These are phyloP conservation scores for Saussurea involucrata DNA, from an alignment of 129 eudicot genomes.

Conservation along the genomic window DNA sequence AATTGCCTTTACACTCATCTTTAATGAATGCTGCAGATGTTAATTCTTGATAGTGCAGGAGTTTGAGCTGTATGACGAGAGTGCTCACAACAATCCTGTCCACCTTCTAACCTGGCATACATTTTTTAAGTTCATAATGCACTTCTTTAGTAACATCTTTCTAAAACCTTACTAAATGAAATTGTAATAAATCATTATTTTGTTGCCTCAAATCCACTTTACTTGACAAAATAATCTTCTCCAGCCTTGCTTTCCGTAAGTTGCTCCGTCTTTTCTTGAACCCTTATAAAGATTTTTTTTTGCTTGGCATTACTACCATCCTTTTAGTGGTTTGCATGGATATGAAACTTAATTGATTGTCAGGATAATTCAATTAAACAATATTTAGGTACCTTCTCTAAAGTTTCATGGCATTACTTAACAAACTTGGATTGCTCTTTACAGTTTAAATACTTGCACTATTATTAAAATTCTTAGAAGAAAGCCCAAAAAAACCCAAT, in stretches of 20 bases:
- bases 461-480: not conserved
- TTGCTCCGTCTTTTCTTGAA: not conserved
- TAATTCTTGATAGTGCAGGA: not conserved
- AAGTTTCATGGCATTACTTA: not conserved
- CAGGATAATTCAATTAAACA: not conserved
- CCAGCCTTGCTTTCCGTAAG: not conserved
- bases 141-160: not conserved
- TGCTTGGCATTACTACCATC: not conserved
- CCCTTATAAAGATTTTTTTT: not conserved
- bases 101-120: not conserved
- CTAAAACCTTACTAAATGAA: not conserved
- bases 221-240: not conserved
- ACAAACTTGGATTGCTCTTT: not conserved
- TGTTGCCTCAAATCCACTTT: not conserved
- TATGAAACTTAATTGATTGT: not conserved
- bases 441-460: not conserved
- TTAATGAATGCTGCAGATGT: not conserved
- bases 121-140: not conserved
- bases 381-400: not conserved
- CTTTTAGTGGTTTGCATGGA: not conserved
- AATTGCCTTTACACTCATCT: not conserved
- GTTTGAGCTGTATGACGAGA: not conserved
- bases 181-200: not conserved
- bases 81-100: not conserved
- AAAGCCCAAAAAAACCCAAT: not conserved